A percentile compares a stretch with the other conserved stretches of the same genome.
Conservation (phyloP, 768 basidiomycete genomes). For the Sporobolomyces phaffii region DNA sequence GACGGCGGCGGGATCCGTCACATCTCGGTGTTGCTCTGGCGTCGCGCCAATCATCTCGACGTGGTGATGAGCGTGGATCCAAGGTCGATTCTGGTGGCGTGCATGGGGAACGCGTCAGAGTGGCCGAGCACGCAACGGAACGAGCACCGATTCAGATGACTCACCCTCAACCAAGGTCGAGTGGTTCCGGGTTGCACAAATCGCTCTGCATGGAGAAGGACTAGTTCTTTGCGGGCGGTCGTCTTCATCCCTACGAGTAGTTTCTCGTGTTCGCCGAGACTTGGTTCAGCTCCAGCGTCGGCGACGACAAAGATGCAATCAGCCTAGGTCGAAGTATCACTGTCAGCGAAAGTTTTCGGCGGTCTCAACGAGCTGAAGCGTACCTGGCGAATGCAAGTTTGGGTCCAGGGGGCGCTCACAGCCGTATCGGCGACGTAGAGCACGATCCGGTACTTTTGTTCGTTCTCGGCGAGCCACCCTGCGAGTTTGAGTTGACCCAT, state of each 20-base stretch:
- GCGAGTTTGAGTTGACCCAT: conserved; percentile 96
- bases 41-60: conserved; percentile 62
- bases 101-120: too few relatives aligned
- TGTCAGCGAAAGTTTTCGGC: not conserved
- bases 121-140: too few relatives aligned
- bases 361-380: conserved; percentile 28
- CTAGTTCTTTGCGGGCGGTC: conserved; percentile 93
- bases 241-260: conserved; percentile 91
- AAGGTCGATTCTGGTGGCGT: conserved; percentile 78
- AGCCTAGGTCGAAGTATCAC: conserved; percentile 53
- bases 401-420: conserved; percentile 92
- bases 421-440: conserved; percentile 95
- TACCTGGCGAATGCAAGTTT: conserved; percentile 93
- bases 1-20: conserved; percentile 55
- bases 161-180: conserved; percentile 87
- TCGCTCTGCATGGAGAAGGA: conserved; percentile 85
- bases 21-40: conserved; percentile 52
- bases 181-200: conserved; percentile 84
- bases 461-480: conserved; percentile 85
- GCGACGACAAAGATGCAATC: conserved; percentile 91
- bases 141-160: too few relatives aligned
- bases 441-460: conserved; percentile 86
- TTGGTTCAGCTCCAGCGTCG: conserved; percentile 79
- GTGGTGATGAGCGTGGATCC: conserved; percentile 94
- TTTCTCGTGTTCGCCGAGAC: conserved; percentile 88